A percentile compares a stretch with the other conserved stretches of the same genome.
phyloP scores from a whole-genome alignment of 257 asterid genomes.

The Solanum appendiculatum region DNA sequence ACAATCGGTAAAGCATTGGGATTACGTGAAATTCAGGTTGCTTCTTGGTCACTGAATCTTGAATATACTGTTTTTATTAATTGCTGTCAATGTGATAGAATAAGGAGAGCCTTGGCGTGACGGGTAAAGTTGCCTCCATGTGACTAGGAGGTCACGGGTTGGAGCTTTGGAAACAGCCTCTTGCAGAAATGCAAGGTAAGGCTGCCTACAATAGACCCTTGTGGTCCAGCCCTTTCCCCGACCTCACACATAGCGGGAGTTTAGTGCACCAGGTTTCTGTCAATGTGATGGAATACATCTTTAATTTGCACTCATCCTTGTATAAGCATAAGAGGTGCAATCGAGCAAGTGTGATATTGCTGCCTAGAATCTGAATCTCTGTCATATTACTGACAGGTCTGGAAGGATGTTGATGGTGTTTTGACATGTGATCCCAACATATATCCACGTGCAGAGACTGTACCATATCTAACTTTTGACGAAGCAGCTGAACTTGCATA shows the following conservation, averaged over 20 bases:
- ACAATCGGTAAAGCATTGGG: slow-evolving; percentile 84
- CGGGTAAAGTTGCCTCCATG: neutral
- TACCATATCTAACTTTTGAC: slow-evolving; percentile 83
- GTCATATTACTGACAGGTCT: slow-evolving; percentile 41
- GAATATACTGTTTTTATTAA: neutral
- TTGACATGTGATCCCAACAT: slow-evolving; percentile 93
- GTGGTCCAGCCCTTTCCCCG: neutral
- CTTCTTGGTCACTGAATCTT: neutral
- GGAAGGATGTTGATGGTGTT: slow-evolving; percentile 99
- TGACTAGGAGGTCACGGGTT: neutral
- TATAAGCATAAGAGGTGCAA: neutral
- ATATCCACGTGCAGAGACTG: slow-evolving; percentile 55
- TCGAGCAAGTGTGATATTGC: neutral
- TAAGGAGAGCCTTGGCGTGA: neutral
- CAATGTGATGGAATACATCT: neutral
- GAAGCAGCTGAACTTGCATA: slow-evolving; percentile 99
- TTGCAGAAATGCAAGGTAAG: neutral
- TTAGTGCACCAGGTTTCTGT: neutral
- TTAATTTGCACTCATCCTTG: neutral
- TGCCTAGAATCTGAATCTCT: neutral
- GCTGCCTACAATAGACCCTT: neutral
- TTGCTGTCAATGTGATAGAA: neutral
- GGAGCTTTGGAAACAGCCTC: neutral
- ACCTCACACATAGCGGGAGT: neutral
- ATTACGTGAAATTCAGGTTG: slow-evolving; percentile 80